phyloP scores from a whole-genome alignment of 441 rosid genomes.

The Monsonia emarginata region DNA sequence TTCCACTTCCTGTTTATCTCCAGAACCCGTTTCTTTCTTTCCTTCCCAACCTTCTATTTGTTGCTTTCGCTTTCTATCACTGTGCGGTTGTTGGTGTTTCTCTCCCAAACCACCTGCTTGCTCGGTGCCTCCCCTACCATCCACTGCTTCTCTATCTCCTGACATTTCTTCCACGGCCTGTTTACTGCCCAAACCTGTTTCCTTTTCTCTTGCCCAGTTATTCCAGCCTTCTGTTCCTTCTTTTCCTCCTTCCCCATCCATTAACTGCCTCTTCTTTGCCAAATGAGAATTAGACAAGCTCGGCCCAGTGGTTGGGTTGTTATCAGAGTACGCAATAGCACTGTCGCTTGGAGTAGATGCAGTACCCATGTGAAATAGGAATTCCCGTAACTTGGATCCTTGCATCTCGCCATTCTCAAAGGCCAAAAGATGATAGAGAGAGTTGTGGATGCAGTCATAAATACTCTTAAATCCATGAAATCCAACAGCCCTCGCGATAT shows the following conservation, averaged over 20 bases:
- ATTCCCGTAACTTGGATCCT: conserved; percentile 14
- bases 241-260: background rate
- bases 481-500: conserved; percentile 40
- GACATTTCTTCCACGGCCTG: too few relatives aligned
- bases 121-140: background rate
- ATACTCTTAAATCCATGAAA: conserved; percentile 25
- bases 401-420: conserved; percentile 23
- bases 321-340: background rate
- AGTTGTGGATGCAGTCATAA: conserved; percentile 24
- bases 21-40: background rate
- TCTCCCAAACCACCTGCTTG: background rate
- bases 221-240: conserved; percentile 1
- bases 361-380: conserved; percentile 20
- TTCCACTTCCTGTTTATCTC: background rate
- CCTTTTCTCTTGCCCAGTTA: background rate
- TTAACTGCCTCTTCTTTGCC: conserved; percentile 13
- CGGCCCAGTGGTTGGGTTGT: background rate
- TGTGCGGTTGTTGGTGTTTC: background rate
- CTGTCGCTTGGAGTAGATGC: background rate
- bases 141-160: background rate
- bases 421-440: conserved; percentile 18
- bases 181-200: background rate
- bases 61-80: background rate
- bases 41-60: conserved; percentile 2
- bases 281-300: background rate